Base-by-base conservation (phyloP, 805 yeast genomes). In the Saccharomycopsis guyanensis region DNA sequence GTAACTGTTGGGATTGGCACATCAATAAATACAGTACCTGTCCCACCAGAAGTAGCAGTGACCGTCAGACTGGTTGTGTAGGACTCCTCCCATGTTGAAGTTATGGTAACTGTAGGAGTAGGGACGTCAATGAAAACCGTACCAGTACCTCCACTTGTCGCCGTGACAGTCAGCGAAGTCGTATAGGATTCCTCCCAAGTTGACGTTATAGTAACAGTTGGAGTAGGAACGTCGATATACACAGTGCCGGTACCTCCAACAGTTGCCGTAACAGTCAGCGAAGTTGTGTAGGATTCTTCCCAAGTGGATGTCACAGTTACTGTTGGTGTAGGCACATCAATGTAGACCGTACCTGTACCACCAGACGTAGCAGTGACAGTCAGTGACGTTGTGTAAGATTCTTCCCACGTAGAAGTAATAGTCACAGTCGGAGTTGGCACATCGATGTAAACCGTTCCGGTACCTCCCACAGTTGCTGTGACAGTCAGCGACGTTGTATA, bases 1-100 rank as follows among this genome's bases (percentile, higher is more conserved):
- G 98, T 98, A 0, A 98, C 97, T 64, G 98, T 78, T 51, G 91
- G 72, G 59, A 85, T 81, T 1, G 97, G 97, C 52, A 86, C 73
- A 56, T 93, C 96, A 40, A 93, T 69, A 23, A 16, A 5, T 8
- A 16, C 22, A 34, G 38, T 34, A 19, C 10, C 38, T 6, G 38
- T 16, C 13, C 38, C 38, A 7, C 29, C 29, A 10, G 10, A 7
- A 10, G 29, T 25, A 10, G 29, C 29, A 25, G 29, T 25, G 29
- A 25, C 10, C 6, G 29, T 25, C 10, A 6, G 6, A 25, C 10
- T 25, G 29, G 29, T 25, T 6, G 6, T 25, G 29, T 25, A 25
- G 10, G 29, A 25, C 29, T 6, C 6, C 3, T 22, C 20, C 42
- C 42, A 38, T 10, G 42, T 19, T 10, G 20, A 31, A 24, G 42